phyloP scores from a whole-genome alignment of 805 yeast species.

The Brettanomyces sp. region DNA sequence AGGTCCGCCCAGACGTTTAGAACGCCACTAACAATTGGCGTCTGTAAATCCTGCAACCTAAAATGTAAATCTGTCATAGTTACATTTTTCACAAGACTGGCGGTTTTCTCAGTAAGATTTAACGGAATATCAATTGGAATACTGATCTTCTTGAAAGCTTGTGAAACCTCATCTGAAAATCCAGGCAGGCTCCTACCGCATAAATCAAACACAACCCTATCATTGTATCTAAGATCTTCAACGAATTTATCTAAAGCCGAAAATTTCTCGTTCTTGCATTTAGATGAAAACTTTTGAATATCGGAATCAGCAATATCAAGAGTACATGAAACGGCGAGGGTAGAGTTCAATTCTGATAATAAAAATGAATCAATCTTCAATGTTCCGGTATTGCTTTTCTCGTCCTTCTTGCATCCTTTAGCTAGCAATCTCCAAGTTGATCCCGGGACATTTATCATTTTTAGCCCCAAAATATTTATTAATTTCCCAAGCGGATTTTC shows the following conservation, averaged over 20 bases:
- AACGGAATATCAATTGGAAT: conserved; percentile 12
- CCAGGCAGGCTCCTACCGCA: background rate
- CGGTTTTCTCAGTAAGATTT: conserved; percentile 6
- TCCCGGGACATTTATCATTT: conserved; percentile 22
- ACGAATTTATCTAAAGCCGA: conserved; percentile 13
- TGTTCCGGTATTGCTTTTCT: conserved; percentile 22
- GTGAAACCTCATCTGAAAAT: background rate
- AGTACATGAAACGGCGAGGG: conserved; percentile 5
- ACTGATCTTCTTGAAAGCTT: conserved; percentile 8
- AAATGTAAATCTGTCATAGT: conserved; percentile 28
- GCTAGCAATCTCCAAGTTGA: conserved; percentile 28
- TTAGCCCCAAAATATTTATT: conserved; percentile 4
- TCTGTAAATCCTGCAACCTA: conserved; percentile 25
- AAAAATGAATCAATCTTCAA: conserved; percentile 7
- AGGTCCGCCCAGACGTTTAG: conserved; percentile 22
- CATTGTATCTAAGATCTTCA: conserved; percentile 5
- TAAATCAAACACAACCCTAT: conserved; percentile 2
- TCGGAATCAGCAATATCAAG: conserved; percentile 3
- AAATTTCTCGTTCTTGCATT: conserved; percentile 5
- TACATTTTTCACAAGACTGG: conserved; percentile 24
- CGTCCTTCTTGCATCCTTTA: conserved; percentile 26
- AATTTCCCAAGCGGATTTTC: conserved; percentile 11
- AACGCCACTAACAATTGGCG: conserved; percentile 31
- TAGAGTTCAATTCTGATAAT: conserved; percentile 2
- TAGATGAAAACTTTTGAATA: conserved; percentile 4